Conservation (phyloP, 2,329 filamentous ascomycete species). For the Capronia coronata region DNA sequence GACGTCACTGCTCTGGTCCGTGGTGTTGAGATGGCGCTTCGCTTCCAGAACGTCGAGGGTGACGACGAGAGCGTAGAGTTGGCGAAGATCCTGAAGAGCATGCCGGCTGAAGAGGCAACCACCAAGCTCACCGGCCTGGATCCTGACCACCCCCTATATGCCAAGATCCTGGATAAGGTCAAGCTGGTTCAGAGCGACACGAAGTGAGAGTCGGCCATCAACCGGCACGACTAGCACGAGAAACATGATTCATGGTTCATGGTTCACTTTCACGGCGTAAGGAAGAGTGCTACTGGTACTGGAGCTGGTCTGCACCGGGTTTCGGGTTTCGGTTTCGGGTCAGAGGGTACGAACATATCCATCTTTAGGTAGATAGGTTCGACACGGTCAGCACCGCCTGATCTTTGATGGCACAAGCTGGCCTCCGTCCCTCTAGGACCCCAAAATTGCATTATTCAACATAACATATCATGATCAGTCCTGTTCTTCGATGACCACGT, state of each 20-base stretch:
- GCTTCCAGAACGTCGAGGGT: constrained; percentile 88
- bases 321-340: too few relatives aligned
- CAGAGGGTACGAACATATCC: background rate
- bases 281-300: background rate
- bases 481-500: too few relatives aligned
- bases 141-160: constrained; percentile 67
- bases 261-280: background rate
- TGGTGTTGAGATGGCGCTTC: constrained; percentile 83
- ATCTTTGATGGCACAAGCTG: too few relatives aligned
- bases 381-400: background rate
- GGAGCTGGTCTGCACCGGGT: background rate
- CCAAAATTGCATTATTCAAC: background rate
- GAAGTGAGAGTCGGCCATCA: constrained; percentile 29
- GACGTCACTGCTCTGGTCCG: constrained; percentile 67
- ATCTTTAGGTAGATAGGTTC: background rate
- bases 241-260: constrained; percentile 1
- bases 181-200: constrained; percentile 65
- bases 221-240: constrained; percentile 2
- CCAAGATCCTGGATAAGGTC: constrained; percentile 68
- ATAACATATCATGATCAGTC: background rate
- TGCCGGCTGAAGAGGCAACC: constrained; percentile 67
- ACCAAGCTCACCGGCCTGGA: constrained; percentile 76
- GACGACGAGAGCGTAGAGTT: constrained; percentile 86
- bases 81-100: constrained; percentile 73
- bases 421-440: too few relatives aligned